A percentile compares a stretch with the other conserved stretches of the same genome.
Evolutionary conservation across 345 rosid genomes (phyloP).

Genomic region (Salix purpurea): DNA sequence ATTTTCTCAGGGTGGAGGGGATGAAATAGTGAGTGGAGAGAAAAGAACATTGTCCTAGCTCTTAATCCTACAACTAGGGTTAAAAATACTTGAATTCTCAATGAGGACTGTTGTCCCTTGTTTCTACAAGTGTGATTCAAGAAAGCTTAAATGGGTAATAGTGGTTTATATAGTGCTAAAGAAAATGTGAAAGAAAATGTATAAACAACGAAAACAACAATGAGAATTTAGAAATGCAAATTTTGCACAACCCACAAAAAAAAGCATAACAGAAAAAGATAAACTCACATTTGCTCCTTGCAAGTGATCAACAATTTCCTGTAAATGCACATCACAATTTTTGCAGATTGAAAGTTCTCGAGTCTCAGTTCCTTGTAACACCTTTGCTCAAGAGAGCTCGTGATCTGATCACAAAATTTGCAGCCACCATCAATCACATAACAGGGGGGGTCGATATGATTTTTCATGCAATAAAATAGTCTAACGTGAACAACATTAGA

Average conservation of each 20-base stretch:
- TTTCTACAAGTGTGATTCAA: neutral
- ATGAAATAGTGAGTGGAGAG: neutral
- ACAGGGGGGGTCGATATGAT: neutral
- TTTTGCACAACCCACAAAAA: neutral
- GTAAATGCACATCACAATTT: constrained; percentile 83
- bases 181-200: neutral
- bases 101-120: neutral
- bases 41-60: neutral
- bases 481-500: neutral
- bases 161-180: neutral
- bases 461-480: neutral
- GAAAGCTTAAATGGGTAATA: neutral
- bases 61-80: neutral
- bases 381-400: constrained; percentile 80
- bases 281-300: constrained; percentile 92
- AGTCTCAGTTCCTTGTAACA: constrained; percentile 96
- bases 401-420: constrained; percentile 56
- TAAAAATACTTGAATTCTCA: neutral
- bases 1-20: neutral
- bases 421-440: constrained; percentile 18
- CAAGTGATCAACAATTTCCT: constrained; percentile 74
- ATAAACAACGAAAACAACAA: neutral
- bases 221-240: neutral
- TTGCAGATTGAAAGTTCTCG: constrained; percentile 73
- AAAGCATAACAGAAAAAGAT: neutral